phyloP scores from a whole-genome alignment of 192 early-diverging fungal genomes.

The Entomortierella lignicola region DNA sequence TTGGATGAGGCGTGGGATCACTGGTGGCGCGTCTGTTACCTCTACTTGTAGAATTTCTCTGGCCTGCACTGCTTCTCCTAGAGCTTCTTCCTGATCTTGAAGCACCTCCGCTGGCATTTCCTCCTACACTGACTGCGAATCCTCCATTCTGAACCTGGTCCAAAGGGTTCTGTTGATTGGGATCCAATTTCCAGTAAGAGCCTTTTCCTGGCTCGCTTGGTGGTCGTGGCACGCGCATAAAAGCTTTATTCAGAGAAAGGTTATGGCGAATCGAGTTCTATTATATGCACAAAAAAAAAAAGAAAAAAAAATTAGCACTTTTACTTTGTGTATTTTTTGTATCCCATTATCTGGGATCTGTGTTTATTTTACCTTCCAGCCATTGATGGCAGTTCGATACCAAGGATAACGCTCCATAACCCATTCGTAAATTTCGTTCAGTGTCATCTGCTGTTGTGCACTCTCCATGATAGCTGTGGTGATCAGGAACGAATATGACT shows the following conservation, averaged over 20 bases:
- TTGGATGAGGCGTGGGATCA: constrained; percentile 41
- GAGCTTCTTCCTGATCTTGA: constrained; percentile 28
- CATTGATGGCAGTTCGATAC: constrained; percentile 77
- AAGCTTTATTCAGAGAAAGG: constrained; percentile 84
- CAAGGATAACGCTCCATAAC: constrained; percentile 82
- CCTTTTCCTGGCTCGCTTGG: constrained; percentile 76
- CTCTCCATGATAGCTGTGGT: constrained; percentile 80
- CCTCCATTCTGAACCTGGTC: constrained; percentile 27
- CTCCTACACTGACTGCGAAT: constrained; percentile 11
- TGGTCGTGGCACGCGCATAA: constrained; percentile 80
- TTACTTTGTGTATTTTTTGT: too few species aligned
- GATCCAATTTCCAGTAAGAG: constrained; percentile 74
- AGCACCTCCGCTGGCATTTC: neutral
- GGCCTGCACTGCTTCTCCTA: constrained; percentile 42
- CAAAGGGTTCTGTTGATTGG: constrained; percentile 37
- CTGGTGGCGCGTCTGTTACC: constrained; percentile 39
- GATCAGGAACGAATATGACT: constrained; percentile 86
- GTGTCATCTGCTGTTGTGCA: constrained; percentile 79
- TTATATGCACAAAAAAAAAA: neutral
- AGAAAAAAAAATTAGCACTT: neutral
- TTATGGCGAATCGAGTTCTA: constrained; percentile 93
- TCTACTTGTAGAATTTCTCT: constrained; percentile 17
- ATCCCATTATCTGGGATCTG: too few species aligned
- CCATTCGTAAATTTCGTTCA: constrained; percentile 91
- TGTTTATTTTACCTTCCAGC: constrained; percentile 65